These are phyloP conservation scores for Myriosclerotinia duriaeana DNA, from an alignment of 2,329 filamentous ascomycete genomes.

Conservation along the genomic window DNA sequence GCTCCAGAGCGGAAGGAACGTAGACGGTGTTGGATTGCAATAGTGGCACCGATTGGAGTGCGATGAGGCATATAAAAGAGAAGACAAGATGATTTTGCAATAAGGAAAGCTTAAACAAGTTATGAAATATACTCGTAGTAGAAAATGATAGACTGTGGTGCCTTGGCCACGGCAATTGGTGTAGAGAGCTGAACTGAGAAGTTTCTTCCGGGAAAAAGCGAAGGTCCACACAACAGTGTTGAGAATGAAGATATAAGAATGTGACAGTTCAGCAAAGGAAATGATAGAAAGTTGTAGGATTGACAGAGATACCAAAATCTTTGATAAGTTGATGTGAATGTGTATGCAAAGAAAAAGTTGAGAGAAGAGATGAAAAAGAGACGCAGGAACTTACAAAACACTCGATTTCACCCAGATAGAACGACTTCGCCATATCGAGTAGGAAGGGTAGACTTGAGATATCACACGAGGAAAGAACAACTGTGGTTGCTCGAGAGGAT, in stretches of 20 bases:
- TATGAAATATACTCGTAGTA: not conserved
- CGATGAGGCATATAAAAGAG: conserved; percentile 20
- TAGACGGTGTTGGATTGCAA: conserved; percentile 37
- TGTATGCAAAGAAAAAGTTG: conserved; percentile 13
- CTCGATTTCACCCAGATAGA: not conserved
- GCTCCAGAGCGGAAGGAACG: conserved; percentile 36
- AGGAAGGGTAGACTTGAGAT: not conserved
- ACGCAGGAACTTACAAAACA: conserved; percentile 4
- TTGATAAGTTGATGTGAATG: conserved; percentile 9
- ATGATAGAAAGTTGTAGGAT: not conserved
- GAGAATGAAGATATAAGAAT: not conserved
- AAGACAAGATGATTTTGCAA: conserved; percentile 9
- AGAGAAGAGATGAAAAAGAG: not conserved
- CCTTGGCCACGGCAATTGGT: not conserved
- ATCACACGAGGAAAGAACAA: not conserved
- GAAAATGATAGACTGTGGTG: not conserved
- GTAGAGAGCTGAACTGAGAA: conserved; percentile 6
- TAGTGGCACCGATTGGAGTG: conserved; percentile 25
- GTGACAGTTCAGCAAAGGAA: not conserved
- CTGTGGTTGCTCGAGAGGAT: not conserved
- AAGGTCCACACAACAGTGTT: not conserved
- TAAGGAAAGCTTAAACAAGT: too few species aligned
- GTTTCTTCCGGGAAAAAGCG: not conserved
- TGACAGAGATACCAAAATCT: conserved; percentile 11
- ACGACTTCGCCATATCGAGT: not conserved